Evolutionary conservation across 1,139 yeast genomes (phyloP), one percentile per base, ranked within the genome.

Genomic region (Candida frijolesensis): DNA sequence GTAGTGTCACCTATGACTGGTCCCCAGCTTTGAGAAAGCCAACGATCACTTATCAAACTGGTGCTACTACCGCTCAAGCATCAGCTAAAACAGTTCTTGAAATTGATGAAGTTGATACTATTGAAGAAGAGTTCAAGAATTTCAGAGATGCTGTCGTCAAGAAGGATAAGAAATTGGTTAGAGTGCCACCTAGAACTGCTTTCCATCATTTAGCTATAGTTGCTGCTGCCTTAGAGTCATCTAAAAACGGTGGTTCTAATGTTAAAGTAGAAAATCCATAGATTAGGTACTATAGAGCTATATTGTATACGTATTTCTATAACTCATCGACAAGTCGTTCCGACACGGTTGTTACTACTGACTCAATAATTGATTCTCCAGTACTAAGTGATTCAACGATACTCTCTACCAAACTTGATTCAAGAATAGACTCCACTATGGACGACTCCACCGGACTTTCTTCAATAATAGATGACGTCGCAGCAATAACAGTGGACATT

Each of bases 191-290:
- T 19, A 84, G 81, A 55, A 79, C 76, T 55, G 91, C 96, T 10
- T 91, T 87, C 83, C 97, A 91, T 68, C 97, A 92, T 67, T 82
- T 91, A 68, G 96, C 97, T 9, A 81, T 89, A 59, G 83, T 92
- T 52, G 95, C 83, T 50, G 97, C 97, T 41, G 88, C 89, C 55
- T 70, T 92, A 44, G 85, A 87, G 55, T 85, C 95, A 52, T 81
- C 91, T 39, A 65, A 76, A 42, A 70, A 77, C 45, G 73, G 76
- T 50, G 96, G 96, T 57, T 68, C 72, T 49, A 69, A 79, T 41
- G 85, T 85, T 32, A 67, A 67, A 50, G 87, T 89, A 33, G 75
- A 66, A 57, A 50, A 46, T 19, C 63, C 65, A 30, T 58, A 55
- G 44, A 45, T 37, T 32, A 11, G 19, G 5, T 19, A 4, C 22